Evolutionary conservation across 371 early-diverging fungal genomes (phyloP), one percentile per base, ranked within the genome.

Genomic region (Smittium mucronatum): DNA sequence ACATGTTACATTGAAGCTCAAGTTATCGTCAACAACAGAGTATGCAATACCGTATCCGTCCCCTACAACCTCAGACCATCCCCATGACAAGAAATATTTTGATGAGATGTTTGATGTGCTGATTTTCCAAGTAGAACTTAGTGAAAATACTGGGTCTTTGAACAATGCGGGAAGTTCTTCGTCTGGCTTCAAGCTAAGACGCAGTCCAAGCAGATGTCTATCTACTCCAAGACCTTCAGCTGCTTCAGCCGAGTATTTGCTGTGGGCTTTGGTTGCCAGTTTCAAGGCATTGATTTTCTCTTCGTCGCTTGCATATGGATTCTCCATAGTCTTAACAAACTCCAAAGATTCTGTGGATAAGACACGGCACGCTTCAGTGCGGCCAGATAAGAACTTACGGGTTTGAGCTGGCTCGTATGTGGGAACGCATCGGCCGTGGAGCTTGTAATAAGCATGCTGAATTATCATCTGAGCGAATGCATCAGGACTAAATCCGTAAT

Each of bases 51-150:
- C 95, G 76, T 89, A 97, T 11, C 97, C 97, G 79, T 93, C 92
- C 35, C 91, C 87, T n/a, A 93, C 91, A 36, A 97, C 97, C 77
- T 92, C 92, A 68, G 95, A 94, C 94, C 95, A 97, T 16, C 98
- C 98, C 74, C 94, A 97, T 61, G 91, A 90, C 58, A 87, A 86
- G 82, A 92, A 95, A 80, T 90, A 80, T 75, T 95, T 94, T 70
- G 89, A 87, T 2, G 90, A 82, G 68, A 97, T 82, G 79, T 96
- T 95, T 33, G 93, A 93, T 0, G 97, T 95, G 28, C 93, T 93
- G 36, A 97, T 75, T 77, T 84, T 87, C 98, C 98, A 97, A 80
- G 92, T 93, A 67, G 82, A 83, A n/a, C 93, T 89, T 71, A 84
- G 81, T 33, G 84, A 75, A 76, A 85, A 94, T 31, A 89, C 85